These are phyloP conservation scores for Kwoniella europaea DNA, from an alignment of 768 basidiomycete species.

Conservation along the genomic window DNA sequence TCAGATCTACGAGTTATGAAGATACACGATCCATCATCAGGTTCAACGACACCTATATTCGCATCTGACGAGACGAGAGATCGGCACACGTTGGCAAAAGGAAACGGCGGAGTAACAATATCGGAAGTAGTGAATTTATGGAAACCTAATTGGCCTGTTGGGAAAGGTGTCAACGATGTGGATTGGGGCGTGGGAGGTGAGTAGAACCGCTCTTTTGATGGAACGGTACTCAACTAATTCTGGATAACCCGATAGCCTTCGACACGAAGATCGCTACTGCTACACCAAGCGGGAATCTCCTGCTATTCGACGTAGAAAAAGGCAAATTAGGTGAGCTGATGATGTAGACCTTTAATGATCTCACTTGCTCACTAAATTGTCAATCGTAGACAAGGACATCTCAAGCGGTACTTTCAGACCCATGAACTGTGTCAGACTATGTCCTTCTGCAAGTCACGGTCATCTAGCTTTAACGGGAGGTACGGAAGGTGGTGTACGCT, in stretches of 20 bases:
- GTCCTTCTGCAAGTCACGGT: constrained; percentile 38
- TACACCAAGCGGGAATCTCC: constrained; percentile 51
- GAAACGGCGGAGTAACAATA: constrained; percentile 47
- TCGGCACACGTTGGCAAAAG: constrained; percentile 31
- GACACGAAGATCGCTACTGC: constrained; percentile 52
- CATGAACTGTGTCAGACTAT: constrained; percentile 46
- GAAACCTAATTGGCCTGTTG: constrained; percentile 46
- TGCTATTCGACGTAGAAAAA: constrained; percentile 52
- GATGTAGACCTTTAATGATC: constrained; percentile 1
- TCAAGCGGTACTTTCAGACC: constrained; percentile 48
- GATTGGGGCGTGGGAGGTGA: constrained; percentile 56
- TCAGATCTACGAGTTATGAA: constrained; percentile 47
- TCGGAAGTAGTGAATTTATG: constrained; percentile 53
- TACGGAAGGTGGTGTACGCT: constrained; percentile 49
- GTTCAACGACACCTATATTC: constrained; percentile 22
- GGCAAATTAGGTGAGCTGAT: constrained; percentile 46
- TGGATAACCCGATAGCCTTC: constrained; percentile 31
- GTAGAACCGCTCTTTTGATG: constrained; percentile 7
- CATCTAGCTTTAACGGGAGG: constrained; percentile 53
- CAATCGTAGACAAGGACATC: constrained; percentile 39
- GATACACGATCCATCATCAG: constrained; percentile 21
- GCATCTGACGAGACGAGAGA: constrained; percentile 15
- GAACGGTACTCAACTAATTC: not conserved
- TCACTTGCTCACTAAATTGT: not conserved
- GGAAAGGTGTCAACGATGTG: constrained; percentile 51